These are phyloP conservation scores for Teratosphaeria zuluensis DNA, from an alignment of 2,329 filamentous ascomycete genomes.

Conservation along the genomic window DNA sequence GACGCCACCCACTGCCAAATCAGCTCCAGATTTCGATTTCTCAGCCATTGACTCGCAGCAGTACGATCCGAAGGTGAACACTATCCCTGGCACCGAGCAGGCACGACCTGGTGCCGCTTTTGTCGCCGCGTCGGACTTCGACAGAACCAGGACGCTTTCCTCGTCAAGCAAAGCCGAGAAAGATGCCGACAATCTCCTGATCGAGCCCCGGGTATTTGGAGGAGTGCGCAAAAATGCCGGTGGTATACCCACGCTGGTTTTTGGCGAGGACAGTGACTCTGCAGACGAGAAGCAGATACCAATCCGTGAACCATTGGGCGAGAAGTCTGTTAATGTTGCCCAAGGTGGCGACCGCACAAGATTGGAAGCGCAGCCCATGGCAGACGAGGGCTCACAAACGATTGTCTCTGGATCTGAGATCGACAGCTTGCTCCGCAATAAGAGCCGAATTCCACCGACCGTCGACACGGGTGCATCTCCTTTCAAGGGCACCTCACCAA, in stretches of 20 bases:
- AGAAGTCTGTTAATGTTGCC: background rate
- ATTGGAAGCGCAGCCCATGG: conserved; percentile 11
- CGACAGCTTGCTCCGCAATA: conserved; percentile 60
- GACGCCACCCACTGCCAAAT: conserved; percentile 22
- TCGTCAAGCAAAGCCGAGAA: background rate
- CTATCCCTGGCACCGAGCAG: conserved; percentile 10
- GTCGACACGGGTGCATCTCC: conserved; percentile 13
- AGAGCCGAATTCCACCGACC: conserved; percentile 20
- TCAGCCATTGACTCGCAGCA: conserved; percentile 23
- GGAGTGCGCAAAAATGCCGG: conserved; percentile 6
- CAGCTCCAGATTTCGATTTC: conserved; percentile 13
- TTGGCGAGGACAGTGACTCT: conserved; percentile 10
- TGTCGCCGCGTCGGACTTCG: conserved; percentile 3
- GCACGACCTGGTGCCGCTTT: conserved; percentile 9
- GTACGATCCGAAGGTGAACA: conserved; percentile 9
- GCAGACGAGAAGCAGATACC: background rate
- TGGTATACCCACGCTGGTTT: conserved; percentile 13
- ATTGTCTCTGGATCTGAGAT: conserved; percentile 72
- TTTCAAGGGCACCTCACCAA: conserved; percentile 2
- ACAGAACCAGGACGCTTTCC: background rate
- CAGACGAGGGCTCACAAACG: conserved; percentile 73
- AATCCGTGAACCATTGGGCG: background rate
- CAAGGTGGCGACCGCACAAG: background rate
- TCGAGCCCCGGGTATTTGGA: conserved; percentile 9
- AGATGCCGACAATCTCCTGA: conserved; percentile 1